These are phyloP conservation scores for Piper longum DNA, from an alignment of 164 flowering plant genomes.

Conservation along the genomic window DNA sequence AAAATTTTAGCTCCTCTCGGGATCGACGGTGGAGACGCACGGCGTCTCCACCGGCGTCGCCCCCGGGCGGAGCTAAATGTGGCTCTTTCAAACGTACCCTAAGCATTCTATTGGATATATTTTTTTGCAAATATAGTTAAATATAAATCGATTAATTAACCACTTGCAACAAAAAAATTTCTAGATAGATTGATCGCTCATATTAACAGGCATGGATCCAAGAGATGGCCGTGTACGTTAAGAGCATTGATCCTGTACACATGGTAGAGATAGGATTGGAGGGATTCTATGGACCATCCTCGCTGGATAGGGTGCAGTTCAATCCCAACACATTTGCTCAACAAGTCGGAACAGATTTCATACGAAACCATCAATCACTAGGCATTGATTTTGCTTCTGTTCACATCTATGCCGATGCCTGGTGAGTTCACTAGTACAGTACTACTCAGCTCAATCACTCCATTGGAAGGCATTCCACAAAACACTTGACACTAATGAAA, in stretches of 20 bases:
- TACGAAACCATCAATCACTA: conserved; percentile 64
- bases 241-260: conserved; percentile 71
- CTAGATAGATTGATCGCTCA: not conserved
- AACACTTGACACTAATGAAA: too few relatives aligned
- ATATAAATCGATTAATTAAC: too few relatives aligned
- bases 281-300: conserved; percentile 87
- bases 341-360: conserved; percentile 86
- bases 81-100: too few relatives aligned
- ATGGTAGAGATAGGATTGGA: conserved; percentile 72
- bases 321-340: conserved; percentile 71
- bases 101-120: not conserved
- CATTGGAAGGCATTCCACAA: too few relatives aligned
- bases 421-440: conserved; percentile 25
- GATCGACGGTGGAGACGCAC: too few relatives aligned
- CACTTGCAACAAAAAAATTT: too few relatives aligned
- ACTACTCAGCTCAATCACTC: too few relatives aligned
- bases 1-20: too few relatives aligned
- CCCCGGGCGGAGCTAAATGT: too few relatives aligned
- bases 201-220: conserved; percentile 53
- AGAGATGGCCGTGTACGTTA: conserved; percentile 79
- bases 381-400: conserved; percentile 90
- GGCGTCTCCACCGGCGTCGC: too few relatives aligned
- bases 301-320: conserved; percentile 43
- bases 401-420: conserved; percentile 78
- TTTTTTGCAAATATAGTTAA: not conserved